phyloP scores from a whole-genome alignment of 169 alveolate species.

The Eimeria praecox region DNA sequence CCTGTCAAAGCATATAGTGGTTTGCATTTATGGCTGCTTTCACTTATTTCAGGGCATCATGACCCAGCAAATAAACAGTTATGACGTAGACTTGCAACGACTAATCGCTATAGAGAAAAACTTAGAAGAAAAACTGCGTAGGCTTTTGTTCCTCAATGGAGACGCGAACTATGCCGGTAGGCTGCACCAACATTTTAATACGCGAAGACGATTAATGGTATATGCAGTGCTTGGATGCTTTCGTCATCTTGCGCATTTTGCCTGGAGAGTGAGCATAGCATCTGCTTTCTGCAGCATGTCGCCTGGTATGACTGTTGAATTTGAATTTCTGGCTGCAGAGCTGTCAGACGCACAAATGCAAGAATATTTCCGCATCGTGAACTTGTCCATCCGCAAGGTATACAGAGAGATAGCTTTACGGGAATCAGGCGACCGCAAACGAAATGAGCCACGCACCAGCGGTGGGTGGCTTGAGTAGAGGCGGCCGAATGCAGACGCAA shows the following conservation, averaged over 20 bases:
- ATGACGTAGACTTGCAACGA: constrained; percentile 76
- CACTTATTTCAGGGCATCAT: constrained; percentile 27
- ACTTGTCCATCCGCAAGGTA: constrained; percentile 80
- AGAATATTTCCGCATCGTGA: constrained; percentile 80
- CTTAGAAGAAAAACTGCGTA: constrained; percentile 74
- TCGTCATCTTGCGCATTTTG: not conserved
- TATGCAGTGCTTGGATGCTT: not conserved
- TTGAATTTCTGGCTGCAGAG: constrained; percentile 20
- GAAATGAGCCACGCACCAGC: constrained; percentile 74
- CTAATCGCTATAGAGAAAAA: constrained; percentile 66
- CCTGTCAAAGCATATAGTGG: not conserved
- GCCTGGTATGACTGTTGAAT: not conserved
- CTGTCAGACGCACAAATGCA: constrained; percentile 73
- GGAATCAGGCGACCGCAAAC: constrained; percentile 70
- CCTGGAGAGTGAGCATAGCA: not conserved
- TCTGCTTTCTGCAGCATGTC: not conserved
- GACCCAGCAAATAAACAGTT: constrained; percentile 69
- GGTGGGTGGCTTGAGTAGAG: constrained; percentile 78
- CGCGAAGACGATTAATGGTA: not conserved
- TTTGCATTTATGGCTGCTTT: not conserved
- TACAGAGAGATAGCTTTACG: constrained; percentile 78
- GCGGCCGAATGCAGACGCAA: constrained; percentile 51
- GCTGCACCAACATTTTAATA: not conserved
- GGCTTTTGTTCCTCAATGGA: constrained; percentile 75
- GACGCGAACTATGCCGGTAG: constrained; percentile 81